Evolutionary conservation across 345 rosid species (phyloP), one percentile per base, ranked within the genome.

Genomic region (Boechera divaricarpa): DNA sequence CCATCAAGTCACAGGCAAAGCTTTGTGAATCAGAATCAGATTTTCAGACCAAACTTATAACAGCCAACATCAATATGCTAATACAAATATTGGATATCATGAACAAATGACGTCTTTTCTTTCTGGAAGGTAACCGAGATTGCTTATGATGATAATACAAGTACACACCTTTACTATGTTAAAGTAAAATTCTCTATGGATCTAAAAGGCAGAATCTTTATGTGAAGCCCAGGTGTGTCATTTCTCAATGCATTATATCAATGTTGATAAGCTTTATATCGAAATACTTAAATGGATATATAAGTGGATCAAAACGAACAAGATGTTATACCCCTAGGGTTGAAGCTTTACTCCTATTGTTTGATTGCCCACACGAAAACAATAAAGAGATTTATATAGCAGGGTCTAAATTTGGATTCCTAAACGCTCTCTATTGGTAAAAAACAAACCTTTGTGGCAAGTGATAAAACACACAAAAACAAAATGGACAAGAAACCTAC

Each of bases 401-500:
- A 39, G 16, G 10, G 29, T 26, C 33, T 61, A 33, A 54, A 16
- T 44, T 39, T 56, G 5, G 13, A 31, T 29, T 77, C 69, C 57
- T 62, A 49, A 49, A 79, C 56, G 78, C 5, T 12, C 16, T 55
- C 10, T 29, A 31, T 56, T 13, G 38, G 10, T 1, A 7, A 31
- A 31, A 56, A 2, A 7, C 1, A 12, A 36, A 60, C 29, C 28
- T 59, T 59, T 16, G 64, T 59, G 42, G 10, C 29, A 36, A 36
- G 28, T 36, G 45, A 60, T 49, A 18, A 49, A 68, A 28, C 24
- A 74, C 28, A 68, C 57, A 75, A 13, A 73, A 79, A 31, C 32
- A 55, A 67, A 78, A 73, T 65, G 81, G 81, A 80, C 83, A 83
- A 75, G 82, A 72, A 81, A 90, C 98, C 96, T 92, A 92, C 87